Percentiles rank a stretch among this genome's conserved stretches.
Conservation (phyloP, 805 yeast genomes). For the Zygosaccharomyces lentus region DNA sequence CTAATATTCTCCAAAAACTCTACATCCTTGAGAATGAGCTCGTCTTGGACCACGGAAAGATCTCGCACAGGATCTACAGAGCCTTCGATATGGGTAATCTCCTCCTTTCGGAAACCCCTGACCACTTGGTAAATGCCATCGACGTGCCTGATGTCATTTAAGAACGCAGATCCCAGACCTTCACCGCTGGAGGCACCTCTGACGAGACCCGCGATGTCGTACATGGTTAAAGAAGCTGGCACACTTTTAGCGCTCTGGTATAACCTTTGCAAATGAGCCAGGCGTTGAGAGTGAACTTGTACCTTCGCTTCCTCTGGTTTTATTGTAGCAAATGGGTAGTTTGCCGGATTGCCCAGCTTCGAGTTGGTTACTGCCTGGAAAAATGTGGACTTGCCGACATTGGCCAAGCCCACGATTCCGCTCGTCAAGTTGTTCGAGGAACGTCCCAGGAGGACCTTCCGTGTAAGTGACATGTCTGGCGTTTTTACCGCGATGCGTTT, state of each 20-base stretch:
- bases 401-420: slow-evolving; percentile 94
- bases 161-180: slow-evolving; percentile 77
- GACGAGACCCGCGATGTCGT: slow-evolving; percentile 79
- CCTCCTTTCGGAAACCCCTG: slow-evolving; percentile 70
- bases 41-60: slow-evolving; percentile 69
- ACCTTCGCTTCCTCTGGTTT: slow-evolving; percentile 70
- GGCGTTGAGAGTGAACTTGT: slow-evolving; percentile 61
- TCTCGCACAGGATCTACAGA: slow-evolving; percentile 73
- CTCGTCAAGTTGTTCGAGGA: slow-evolving; percentile 67
- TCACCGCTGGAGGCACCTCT: slow-evolving; percentile 81
- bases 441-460: slow-evolving; percentile 71
- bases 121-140: slow-evolving; percentile 81
- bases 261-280: slow-evolving; percentile 50
- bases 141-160: slow-evolving; percentile 71
- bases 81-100: slow-evolving; percentile 69
- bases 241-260: slow-evolving; percentile 60
- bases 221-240: slow-evolving; percentile 65
- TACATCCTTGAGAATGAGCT: slow-evolving; percentile 70
- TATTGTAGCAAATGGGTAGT: slow-evolving; percentile 96
- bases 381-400: slow-evolving; percentile 94
- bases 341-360: slow-evolving; percentile 93
- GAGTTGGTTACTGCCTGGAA: slow-evolving; percentile 95
- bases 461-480: slow-evolving; percentile 29
- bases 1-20: slow-evolving; percentile 60
- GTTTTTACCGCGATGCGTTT: background rate